Base-by-base conservation (phyloP, 768 basidiomycete genomes). In the Trichaptum fuscoviolaceum region DNA sequence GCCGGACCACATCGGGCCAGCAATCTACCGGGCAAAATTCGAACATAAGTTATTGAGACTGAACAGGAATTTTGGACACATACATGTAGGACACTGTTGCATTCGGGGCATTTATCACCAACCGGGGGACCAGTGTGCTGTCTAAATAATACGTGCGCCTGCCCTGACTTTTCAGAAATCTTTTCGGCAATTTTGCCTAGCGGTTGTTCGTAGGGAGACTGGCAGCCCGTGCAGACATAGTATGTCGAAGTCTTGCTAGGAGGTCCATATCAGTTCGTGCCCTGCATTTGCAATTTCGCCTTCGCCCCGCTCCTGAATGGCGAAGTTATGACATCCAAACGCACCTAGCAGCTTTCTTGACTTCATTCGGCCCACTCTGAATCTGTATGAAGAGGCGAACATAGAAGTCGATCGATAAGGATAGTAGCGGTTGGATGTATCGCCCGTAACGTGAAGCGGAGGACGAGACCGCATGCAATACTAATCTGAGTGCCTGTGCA, bases 1-100 rank as follows among this genome's bases (percentile, higher is more conserved):
- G 1, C 90, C 95, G 6, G 91, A 88, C 97, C 97, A 99, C 92
- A 99, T 96, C 0, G 97, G 97, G 1, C 97, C 97, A 23, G 91
- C 93, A 36, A 95, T 74, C 94, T 96, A 68, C 57, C 62, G 57
- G 61, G 24, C 7, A 26, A 23, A 62, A 26, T 30, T 30, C 8
- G 30, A 58, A 20, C 65, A 63, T 64, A 59, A 57, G 57, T 17
- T 30, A 17, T 26, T 24, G 30, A 17, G 58, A 60, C 7, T 25
- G 58, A 60, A 58, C 62, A 34, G 1, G n/a, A 62, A 18, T 63
- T 58, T 58, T 20, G 25, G n/a, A 35, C 35, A 77, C 85, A 64
- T 73, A 95, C 93, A 76, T 96, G 92, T 69, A 94, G 77, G 18
- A 79, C 77, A 5, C 85, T 86, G 18, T 89, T 87, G 73, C 96